Evolutionary conservation across 2,329 filamentous ascomycete species (phyloP).

Genomic region (Fusarium brevicatenulatum): DNA sequence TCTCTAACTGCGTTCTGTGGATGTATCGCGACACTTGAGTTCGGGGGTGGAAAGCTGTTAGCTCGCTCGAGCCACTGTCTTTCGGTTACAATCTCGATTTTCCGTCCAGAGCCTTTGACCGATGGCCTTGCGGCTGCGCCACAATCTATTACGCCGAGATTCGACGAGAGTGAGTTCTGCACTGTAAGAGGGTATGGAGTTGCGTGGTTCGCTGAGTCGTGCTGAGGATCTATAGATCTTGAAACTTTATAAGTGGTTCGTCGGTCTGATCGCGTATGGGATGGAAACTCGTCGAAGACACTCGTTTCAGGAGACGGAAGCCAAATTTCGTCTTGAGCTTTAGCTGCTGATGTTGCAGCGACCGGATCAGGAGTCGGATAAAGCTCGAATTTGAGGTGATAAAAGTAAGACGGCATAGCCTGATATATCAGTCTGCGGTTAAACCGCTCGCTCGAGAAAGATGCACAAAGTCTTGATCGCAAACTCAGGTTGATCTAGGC

Average conservation of each 20-base stretch:
- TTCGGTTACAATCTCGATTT: slow-evolving; percentile 53
- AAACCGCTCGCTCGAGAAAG: neutral
- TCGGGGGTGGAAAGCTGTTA: slow-evolving; percentile 55
- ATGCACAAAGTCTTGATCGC: neutral
- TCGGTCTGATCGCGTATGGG: slow-evolving; percentile 53
- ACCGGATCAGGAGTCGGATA: slow-evolving; percentile 60
- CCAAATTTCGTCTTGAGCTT: slow-evolving; percentile 55
- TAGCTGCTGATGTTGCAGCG: slow-evolving; percentile 16
- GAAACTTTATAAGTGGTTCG: slow-evolving; percentile 29
- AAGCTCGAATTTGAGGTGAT: slow-evolving; percentile 74
- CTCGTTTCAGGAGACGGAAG: slow-evolving; percentile 58
- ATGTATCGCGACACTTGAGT: slow-evolving; percentile 56
- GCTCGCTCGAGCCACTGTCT: slow-evolving; percentile 54
- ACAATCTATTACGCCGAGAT: slow-evolving; percentile 59
- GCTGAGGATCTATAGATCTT: neutral
- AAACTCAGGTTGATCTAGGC: neutral
- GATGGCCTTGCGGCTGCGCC: slow-evolving; percentile 53
- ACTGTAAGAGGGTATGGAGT: neutral
- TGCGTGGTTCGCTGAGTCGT: neutral
- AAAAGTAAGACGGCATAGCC: slow-evolving; percentile 71
- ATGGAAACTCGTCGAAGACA: slow-evolving; percentile 67
- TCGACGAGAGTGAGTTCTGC: slow-evolving; percentile 27
- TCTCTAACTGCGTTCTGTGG: slow-evolving; percentile 68
- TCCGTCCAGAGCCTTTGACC: slow-evolving; percentile 45
- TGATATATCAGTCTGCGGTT: slow-evolving; percentile 11